phyloP scores from a whole-genome alignment of 2,329 filamentous ascomycete genomes.

The Arthrobotrys sphaeroides region DNA sequence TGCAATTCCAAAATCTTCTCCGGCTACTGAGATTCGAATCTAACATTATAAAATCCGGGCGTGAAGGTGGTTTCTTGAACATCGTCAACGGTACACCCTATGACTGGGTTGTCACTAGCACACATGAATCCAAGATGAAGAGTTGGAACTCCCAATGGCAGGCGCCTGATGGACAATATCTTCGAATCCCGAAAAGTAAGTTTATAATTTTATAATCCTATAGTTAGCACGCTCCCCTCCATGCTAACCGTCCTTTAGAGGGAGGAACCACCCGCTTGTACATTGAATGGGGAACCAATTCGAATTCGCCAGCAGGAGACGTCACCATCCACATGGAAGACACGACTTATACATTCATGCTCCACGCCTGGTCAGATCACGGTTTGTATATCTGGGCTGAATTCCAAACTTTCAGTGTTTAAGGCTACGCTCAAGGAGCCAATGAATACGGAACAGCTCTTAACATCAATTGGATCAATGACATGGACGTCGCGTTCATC shows the following conservation, averaged over 20 bases:
- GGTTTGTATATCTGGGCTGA: conserved; percentile 13
- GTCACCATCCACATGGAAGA: conserved; percentile 14
- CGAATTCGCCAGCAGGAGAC: conserved; percentile 1
- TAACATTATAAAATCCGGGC: conserved; percentile 7
- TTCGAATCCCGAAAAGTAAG: conserved; percentile 21
- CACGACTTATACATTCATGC: background rate
- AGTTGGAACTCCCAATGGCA: conserved; percentile 15
- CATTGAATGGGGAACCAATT: conserved; percentile 19
- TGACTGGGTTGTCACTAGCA: conserved; percentile 59
- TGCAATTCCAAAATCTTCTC: too few relatives aligned
- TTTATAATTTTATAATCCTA: too few relatives aligned
- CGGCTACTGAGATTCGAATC: background rate
- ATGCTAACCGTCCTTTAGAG: conserved; percentile 12
- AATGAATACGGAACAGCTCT: conserved; percentile 46
- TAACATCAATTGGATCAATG: conserved; percentile 60
- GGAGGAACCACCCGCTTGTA: conserved; percentile 12
- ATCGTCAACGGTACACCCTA: conserved; percentile 62
- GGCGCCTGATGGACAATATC: background rate
- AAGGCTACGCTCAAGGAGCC: conserved; percentile 10
- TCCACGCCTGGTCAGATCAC: conserved; percentile 10
- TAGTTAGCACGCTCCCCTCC: background rate
- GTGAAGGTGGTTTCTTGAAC: conserved; percentile 60
- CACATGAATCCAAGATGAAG: conserved; percentile 61
- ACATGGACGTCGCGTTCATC: conserved; percentile 61
- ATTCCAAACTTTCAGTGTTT: conserved; percentile 15